Conservation (phyloP, 306 rosid species). For the Dryas drummondii region DNA sequence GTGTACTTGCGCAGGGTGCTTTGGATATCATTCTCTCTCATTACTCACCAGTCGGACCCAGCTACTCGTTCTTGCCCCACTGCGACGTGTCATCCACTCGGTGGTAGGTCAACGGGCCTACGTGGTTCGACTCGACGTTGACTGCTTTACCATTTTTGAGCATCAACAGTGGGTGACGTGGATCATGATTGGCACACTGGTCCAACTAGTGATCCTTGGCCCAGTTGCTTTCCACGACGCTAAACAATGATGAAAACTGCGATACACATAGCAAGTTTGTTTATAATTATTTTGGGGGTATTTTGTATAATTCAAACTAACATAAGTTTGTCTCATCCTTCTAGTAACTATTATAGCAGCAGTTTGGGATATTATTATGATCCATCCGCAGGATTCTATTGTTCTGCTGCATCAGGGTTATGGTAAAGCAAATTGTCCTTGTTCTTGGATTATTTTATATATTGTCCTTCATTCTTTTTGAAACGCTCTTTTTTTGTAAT, state of each 20-base stretch:
- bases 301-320: not conserved
- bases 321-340: not conserved
- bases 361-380: constrained; percentile 34
- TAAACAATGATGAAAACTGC: not conserved
- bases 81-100: too few species aligned
- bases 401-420: constrained; percentile 27
- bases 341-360: constrained; percentile 25
- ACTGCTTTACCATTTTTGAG: too few species aligned
- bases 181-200: not conserved
- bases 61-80: too few species aligned
- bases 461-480: not conserved
- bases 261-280: too few species aligned
- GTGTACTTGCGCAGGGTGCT: too few species aligned
- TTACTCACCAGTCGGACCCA: too few species aligned
- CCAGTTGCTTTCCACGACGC: not conserved
- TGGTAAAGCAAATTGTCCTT: constrained; percentile 13
- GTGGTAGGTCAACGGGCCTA: too few species aligned
- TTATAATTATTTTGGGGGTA: not conserved
- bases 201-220: not conserved
- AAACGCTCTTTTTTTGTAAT: not conserved
- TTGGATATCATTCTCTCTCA: too few species aligned
- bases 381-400: constrained; percentile 28
- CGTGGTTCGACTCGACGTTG: too few species aligned
- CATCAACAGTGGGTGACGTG: too few species aligned
- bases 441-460: not conserved